These are phyloP conservation scores for Dactylellina leptospora DNA, from an alignment of 2,329 filamentous ascomycete genomes.

Conservation along the genomic window DNA sequence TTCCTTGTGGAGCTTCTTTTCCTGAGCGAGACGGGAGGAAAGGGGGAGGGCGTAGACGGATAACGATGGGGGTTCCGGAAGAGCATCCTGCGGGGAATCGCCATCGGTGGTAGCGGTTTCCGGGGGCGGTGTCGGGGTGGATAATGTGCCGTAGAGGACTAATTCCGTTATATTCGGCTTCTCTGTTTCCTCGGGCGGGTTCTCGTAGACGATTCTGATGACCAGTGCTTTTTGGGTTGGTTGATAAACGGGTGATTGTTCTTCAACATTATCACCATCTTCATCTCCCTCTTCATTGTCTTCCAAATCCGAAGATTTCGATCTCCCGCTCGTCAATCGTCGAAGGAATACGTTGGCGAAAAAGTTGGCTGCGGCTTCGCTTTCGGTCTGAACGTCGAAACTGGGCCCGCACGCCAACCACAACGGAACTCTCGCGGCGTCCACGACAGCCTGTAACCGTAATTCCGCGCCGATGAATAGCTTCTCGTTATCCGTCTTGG, in stretches of 20 bases:
- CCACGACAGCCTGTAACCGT: slow-evolving; percentile 34
- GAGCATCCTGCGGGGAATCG: not conserved
- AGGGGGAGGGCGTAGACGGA: slow-evolving; percentile 49
- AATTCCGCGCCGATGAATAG: slow-evolving; percentile 26
- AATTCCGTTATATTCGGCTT: slow-evolving; percentile 46
- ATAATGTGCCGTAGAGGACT: slow-evolving; percentile 36
- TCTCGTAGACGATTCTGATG: slow-evolving; percentile 33
- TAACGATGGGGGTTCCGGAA: slow-evolving; percentile 4
- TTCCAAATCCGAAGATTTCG: not conserved
- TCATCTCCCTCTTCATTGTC: slow-evolving; percentile 8
- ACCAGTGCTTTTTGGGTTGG: slow-evolving; percentile 26
- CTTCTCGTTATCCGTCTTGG: not conserved
- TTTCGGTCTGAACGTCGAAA: slow-evolving; percentile 41
- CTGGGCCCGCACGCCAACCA: slow-evolving; percentile 38
- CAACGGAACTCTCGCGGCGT: slow-evolving; percentile 38
- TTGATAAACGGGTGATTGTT: not conserved
- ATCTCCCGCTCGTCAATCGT: slow-evolving; percentile 1
- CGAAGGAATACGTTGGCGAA: slow-evolving; percentile 36
- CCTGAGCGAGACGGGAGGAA: slow-evolving; percentile 39
- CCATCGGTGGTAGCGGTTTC: not conserved
- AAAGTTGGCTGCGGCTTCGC: slow-evolving; percentile 29
- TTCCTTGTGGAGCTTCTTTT: slow-evolving; percentile 34
- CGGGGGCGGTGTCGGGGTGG: slow-evolving; percentile 4
- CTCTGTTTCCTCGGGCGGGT: slow-evolving; percentile 34
- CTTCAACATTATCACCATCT: not conserved